A percentile compares a stretch with the other conserved stretches of the same genome.
These are phyloP conservation scores for Dalechampia spathulata DNA, from an alignment of 441 rosid species.

Conservation along the genomic window DNA sequence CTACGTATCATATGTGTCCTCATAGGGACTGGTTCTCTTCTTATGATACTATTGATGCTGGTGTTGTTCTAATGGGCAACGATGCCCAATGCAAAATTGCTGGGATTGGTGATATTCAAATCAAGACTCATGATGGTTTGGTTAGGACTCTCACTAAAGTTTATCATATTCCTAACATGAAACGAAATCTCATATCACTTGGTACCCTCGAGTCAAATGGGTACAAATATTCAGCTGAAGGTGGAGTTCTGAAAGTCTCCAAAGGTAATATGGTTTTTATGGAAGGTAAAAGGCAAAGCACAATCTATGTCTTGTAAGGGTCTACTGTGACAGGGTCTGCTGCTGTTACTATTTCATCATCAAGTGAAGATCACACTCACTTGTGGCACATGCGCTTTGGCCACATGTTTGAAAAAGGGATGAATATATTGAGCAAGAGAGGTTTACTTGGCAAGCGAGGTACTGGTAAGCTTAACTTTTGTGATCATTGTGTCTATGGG, in stretches of 20 bases:
- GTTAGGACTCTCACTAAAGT: slow-evolving; percentile 1
- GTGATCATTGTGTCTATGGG: background rate
- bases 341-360: background rate
- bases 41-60: background rate
- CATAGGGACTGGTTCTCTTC: background rate
- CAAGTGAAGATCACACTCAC: background rate
- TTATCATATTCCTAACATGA: background rate
- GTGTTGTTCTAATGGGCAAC: background rate
- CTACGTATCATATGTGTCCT: background rate
- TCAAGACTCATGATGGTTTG: background rate
- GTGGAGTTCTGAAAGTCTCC: slow-evolving; percentile 6
- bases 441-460: background rate
- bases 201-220: background rate
- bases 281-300: background rate
- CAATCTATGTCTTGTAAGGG: background rate
- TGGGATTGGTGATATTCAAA: background rate
- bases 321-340: background rate
- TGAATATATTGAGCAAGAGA: background rate
- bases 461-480: background rate
- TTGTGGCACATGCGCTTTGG: background rate
- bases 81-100: background rate
- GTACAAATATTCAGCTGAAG: background rate
- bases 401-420: background rate
- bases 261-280: background rate
- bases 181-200: background rate